phyloP scores from a whole-genome alignment of 75 land plant genomes.

The Ceratopteris richardii region DNA sequence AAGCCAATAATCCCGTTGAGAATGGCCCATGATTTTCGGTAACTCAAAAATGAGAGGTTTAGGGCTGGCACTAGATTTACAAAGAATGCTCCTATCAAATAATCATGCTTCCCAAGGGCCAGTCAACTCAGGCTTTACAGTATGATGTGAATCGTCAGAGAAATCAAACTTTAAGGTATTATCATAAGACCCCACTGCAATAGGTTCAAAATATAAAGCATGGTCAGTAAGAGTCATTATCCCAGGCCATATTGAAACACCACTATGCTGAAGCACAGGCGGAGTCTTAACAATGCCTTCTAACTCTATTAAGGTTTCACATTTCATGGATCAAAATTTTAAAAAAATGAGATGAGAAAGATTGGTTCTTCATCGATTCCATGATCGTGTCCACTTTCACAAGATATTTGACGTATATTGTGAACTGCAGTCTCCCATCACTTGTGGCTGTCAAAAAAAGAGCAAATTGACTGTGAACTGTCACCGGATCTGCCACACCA shows the following conservation, averaged over 20 bases:
- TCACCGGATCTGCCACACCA: conserved; percentile 75
- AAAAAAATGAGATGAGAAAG: conserved; percentile 30
- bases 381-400: conserved; percentile 66
- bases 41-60: conserved; percentile 90
- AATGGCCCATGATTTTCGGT: conserved; percentile 88
- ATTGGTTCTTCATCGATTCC: conserved; percentile 43
- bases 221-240: no score
- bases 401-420: conserved; percentile 77
- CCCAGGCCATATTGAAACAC: conserved; percentile 96
- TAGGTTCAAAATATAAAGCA: no score
- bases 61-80: no score
- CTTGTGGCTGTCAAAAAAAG: conserved; percentile 60
- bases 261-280: conserved; percentile 90
- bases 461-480: conserved; percentile 66
- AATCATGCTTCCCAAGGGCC: conserved; percentile 98
- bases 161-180: no score
- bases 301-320: no score
- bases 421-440: no score
- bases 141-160: conserved; percentile 64
- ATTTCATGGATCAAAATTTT: conserved; percentile 72
- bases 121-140: conserved; percentile 86
- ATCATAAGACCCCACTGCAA: conserved; percentile 78
- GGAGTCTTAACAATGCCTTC: conserved; percentile 94
- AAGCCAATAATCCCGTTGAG: no score
- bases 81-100: no score